Evolutionary conservation across 1,284 basidiomycete genomes (phyloP).

Genomic region (Ceratobasidium theobromae): DNA sequence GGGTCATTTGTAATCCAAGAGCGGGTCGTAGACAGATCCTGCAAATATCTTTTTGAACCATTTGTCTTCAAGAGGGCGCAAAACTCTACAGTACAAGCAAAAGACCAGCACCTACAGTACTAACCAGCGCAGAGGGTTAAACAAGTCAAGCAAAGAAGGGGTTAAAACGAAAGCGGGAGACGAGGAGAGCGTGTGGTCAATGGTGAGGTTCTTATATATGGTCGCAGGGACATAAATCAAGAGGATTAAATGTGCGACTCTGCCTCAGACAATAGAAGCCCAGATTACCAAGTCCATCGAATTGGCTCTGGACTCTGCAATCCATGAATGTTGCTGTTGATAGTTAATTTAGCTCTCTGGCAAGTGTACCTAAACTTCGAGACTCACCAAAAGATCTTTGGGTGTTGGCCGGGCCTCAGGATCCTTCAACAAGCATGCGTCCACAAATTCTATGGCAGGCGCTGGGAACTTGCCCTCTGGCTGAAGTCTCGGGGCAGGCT

Average conservation of each 20-base stretch:
- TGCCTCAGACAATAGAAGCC: slow-evolving; percentile 58
- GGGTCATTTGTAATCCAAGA: no score
- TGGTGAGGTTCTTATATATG: slow-evolving; percentile 25
- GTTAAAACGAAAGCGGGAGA: slow-evolving; percentile 38
- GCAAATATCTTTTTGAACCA: slow-evolving; percentile 2
- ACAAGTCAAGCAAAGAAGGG: slow-evolving; percentile 22
- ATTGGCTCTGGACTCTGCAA: slow-evolving; percentile 52
- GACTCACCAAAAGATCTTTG: slow-evolving; percentile 74
- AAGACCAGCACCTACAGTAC: slow-evolving; percentile 27
- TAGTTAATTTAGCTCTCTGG: background rate
- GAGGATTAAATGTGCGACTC: slow-evolving; percentile 37
- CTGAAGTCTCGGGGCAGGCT: slow-evolving; percentile 82
- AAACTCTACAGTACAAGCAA: slow-evolving; percentile 32
- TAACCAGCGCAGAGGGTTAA: background rate
- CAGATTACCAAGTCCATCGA: slow-evolving; percentile 62
- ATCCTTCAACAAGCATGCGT: slow-evolving; percentile 83
- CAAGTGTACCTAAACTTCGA: slow-evolving; percentile 7
- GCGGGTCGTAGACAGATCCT: no score
- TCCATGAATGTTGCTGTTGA: slow-evolving; percentile 59
- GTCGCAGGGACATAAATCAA: no score
- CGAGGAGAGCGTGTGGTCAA: slow-evolving; percentile 39
- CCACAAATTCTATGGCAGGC: slow-evolving; percentile 76
- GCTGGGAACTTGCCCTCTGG: slow-evolving; percentile 67
- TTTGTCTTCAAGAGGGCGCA: slow-evolving; percentile 22
- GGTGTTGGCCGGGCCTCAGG: slow-evolving; percentile 75